Conservation (phyloP, 352 stramenopile genomes). For the Phytophthora sp. region DNA sequence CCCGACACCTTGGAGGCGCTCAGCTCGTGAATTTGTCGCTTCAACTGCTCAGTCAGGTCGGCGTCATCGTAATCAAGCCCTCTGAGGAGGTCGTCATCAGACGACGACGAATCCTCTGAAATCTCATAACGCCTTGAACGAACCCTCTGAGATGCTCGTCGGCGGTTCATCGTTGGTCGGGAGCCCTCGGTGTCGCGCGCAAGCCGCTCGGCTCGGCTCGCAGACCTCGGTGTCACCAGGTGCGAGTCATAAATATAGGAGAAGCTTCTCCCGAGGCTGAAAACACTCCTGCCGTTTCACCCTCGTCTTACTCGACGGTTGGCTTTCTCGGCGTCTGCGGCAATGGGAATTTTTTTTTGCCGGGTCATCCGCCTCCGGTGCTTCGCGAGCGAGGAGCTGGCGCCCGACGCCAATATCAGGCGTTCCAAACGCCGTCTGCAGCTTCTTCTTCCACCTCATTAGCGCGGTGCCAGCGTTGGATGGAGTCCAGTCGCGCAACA, state of each 20-base stretch:
- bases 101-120: neutral
- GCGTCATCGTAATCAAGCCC: neutral
- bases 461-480: neutral
- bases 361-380: too few species aligned
- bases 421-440: neutral
- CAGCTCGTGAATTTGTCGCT: neutral
- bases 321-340: neutral
- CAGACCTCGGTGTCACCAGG: neutral
- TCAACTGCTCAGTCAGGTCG: neutral
- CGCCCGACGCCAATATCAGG: neutral
- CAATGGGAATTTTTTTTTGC: too few species aligned
- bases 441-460: constrained; percentile 5
- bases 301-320: neutral
- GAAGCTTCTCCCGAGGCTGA: neutral
- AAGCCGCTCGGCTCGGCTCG: neutral
- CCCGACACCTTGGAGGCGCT: neutral
- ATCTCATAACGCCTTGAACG: neutral
- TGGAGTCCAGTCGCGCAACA: too few species aligned
- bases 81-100: too few species aligned
- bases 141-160: neutral
- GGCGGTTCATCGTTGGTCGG: neutral
- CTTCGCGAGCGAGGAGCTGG: too few species aligned
- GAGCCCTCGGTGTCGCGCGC: neutral
- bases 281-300: neutral
- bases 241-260: constrained; percentile 10